Base-by-base conservation (phyloP, 1,139 yeast genomes). In the Suhomyces terraborum region DNA sequence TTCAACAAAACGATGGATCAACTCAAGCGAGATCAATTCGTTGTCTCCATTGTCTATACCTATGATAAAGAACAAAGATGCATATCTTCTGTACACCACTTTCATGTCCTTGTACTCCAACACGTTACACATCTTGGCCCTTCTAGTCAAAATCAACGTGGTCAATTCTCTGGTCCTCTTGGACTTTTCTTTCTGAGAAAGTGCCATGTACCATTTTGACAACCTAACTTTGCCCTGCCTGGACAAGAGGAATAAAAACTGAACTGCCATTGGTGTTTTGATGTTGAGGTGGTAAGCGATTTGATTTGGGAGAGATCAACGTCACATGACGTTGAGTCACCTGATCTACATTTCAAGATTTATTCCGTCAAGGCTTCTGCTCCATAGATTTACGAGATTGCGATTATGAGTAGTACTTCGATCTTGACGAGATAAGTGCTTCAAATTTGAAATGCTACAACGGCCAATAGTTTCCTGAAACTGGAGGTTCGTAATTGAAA, bases 61-160 rank as follows among this genome's bases (percentile, higher is more conserved):
- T 33, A 88, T 86, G 37, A 93, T 78, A 65, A 93, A 93, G 55
- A 87, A 93, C 42, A 93, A 69, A 38, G 96, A 88, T 0, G 98
- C 98, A 58, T 93, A 93, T 48, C 98, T 75, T 52, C 96, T 77
- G 62, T 93, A 93, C 4, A 91, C 88, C 9, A 93, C 80, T 63
- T 91, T 93, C 47, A 87, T 80, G 58, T 88, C 96, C 51, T 82
- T 83, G 61, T 89, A 88, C 62, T 93, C 98, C 42, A 94, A 71
- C 41, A 93, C 93, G 63, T 93, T 94, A 65, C 98, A 91, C 98
- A 93, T 91, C 64, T 88, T 89, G 23, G 95, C 86, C 47, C 95
- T 78, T 50, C 99, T 77, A 19, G 89, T 76, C 36, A 94, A 77
- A 22, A 93, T 88, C 37, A 88, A 67, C 3, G 96, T 89, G 14